Base-by-base conservation (phyloP, 2,329 filamentous ascomycete species). In the Epichloe amarillans region DNA sequence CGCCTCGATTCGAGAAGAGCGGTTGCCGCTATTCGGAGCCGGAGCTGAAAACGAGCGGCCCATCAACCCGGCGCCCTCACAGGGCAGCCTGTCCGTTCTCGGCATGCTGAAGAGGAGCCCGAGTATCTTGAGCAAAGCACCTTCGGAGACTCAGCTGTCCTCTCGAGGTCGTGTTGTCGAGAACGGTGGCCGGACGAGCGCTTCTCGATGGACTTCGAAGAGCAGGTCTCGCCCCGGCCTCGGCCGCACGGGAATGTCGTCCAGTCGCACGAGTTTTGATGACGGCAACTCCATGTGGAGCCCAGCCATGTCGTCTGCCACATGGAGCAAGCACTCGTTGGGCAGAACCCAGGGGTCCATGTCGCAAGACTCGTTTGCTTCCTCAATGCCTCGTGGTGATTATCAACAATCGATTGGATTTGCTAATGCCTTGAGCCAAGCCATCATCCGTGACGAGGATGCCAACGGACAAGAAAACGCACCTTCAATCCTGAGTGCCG, bases 401-500 rank as follows among this genome's bases (percentile, higher is more conserved):
- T 96, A 91, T 65, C 89, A 96, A 67, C 90, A 95, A 67, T 94
- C 89, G 0, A 95, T 98, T 62, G 93, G 93, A 0, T 98, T 98
- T 62, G 93, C 93, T 50, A 97, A 95, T 64, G 93, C 93, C 4
- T 75, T 98, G 11, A 95, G 89, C 60, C 91, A 97, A 64, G 91
- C 91, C 37, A 98, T 97, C 56, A 95, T 95, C 57, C 86, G 93
- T 4, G 91, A 96, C 60, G 88, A 94, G 60, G 76, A 77, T 44
- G 76, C 79, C 15, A 75, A 76, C 11, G 74, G 73, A 41, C 69
- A 72, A 1, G 68, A 72, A 55, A 69, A 65, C 55, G 65, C 63
- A 3, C 66, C 70, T 3, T 80, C 68, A 61, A 72, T 72, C 57
- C 72, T 75, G 55, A 83, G 84, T 58, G 81, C 83, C 33, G 78